These are phyloP conservation scores for Hymenoscyphus infarciens DNA, from an alignment of 2,329 filamentous ascomycete genomes.

Conservation along the genomic window DNA sequence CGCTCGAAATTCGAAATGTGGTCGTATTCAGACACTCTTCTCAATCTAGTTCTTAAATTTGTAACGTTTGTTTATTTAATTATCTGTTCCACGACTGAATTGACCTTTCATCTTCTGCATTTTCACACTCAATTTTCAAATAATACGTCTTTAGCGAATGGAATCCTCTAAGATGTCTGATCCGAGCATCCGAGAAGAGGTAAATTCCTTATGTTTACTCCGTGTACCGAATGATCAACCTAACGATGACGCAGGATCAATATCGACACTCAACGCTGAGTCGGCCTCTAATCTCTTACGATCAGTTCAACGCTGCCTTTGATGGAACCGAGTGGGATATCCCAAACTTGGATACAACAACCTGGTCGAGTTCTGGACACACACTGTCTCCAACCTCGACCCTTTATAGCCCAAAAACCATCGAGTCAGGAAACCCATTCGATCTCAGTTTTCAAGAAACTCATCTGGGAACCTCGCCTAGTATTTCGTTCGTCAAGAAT, in stretches of 20 bases:
- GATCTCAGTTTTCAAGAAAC: neutral
- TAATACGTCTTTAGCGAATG: neutral
- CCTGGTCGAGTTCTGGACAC: neutral
- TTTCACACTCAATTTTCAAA: neutral
- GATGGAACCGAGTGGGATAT: neutral
- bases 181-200: slow-evolving; percentile 1
- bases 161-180: neutral
- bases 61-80: neutral
- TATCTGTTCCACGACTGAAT: neutral
- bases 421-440: neutral
- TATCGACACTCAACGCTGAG: neutral
- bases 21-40: neutral
- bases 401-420: neutral
- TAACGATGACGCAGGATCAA: neutral
- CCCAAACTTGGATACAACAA: neutral
- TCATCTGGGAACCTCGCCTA: neutral
- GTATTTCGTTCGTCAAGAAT: neutral
- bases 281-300: neutral
- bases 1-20: neutral
- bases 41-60: neutral
- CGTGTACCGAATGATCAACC: neutral
- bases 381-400: neutral
- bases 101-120: neutral
- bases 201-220: neutral
- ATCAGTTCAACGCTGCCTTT: neutral